Evolutionary conservation across 805 yeast species (phyloP), one percentile per base, ranked within the genome.

Genomic region (Yamadazyma paraphyllophila): DNA sequence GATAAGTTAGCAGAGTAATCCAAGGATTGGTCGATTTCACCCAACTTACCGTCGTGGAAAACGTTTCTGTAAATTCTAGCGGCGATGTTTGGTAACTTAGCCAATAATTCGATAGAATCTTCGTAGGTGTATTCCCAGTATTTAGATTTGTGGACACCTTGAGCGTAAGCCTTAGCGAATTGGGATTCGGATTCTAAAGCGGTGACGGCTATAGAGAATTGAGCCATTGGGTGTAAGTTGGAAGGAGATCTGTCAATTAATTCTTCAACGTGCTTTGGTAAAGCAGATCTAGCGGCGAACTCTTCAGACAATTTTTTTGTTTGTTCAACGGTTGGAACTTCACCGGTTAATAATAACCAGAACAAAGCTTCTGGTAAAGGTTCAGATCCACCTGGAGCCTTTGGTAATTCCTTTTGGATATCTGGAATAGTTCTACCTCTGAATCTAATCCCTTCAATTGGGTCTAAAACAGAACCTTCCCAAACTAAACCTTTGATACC

Each of bases 171-270:
- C 65, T 74, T 73, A 46, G 90, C 88, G 68, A 85, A 85, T 53
- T 66, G 69, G 14, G 90, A 83, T 55, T 82, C 85, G 49, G 82
- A 76, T 68, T 84, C 85, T 63, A 86, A 74, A 34, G 90, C 84
- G 45, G 84, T 76, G 40, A 86, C 80, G 27, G 88, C 91, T 60
- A 86, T 83, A 40, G 88, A 77, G 58, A 85, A 74, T 64, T 85
- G 94, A 26, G 92, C 84, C 94, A 85, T 85, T 61, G 94, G 94
- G 66, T 85, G 94, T 62, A 85, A 72, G 54, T 80, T 74, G 34
- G 76, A 62, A 45, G 94, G 94, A 49, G 84, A 74, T 41, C 75
- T 65, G 69, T 81, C 85, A 51, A 85, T 68, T 44, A 83, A 66
- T 56, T 76, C 80, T 59, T 68, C 75, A 37, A 82, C 80, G 63